Base-by-base conservation (phyloP, 768 basidiomycete genomes). In the Rhodotorula taiwanensis region DNA sequence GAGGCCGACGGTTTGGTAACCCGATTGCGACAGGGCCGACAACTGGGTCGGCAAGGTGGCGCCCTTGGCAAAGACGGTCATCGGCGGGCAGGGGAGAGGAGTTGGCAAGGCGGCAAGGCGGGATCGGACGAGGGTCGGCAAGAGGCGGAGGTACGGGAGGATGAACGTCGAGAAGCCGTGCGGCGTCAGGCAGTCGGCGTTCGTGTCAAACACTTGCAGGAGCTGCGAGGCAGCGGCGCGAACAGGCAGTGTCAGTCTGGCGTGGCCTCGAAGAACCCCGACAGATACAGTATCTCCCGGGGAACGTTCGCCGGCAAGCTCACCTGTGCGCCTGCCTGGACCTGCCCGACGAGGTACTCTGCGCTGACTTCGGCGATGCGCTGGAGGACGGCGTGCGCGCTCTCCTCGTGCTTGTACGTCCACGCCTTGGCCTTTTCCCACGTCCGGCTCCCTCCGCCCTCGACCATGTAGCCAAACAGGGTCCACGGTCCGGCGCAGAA, bases 401-500 rank as follows among this genome's bases (percentile, higher is more conserved):
- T 86, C 66, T 86, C 82, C 2, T 93, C 92, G 73, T 90, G 83
- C 73, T 85, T 86, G 80, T 89, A 98, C 10, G 97, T 75, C 94
- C 95, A 99, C 0, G 86, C 84, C 78, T 99, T 99, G 41, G 84
- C 83, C 76, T 93, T 92, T 66, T 88, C 86, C 70, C 89, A 83
- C 20, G 88, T 88, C 77, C 91, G 92, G 76, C 83, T 88, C 14
- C 87, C 87, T 9, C 93, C 94, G 13, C 95, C 95, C 76, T 98
- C 95, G 72, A 95, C 82, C 95, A 99, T 99, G 76, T 98, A 99
- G 27, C 86, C 84, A 78, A 99, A 92, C 55, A 98, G 82, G 6
- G 95, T 99, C 95, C 95, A 98, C 3, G 95, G 95, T 1, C 91
- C 92, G 44, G 94, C 95, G 73, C 85, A 89, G 78, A 99, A 99